Evolutionary conservation across 73 alveolate genomes (phyloP).

Genomic region (Symbiodinium pilosum): DNA sequence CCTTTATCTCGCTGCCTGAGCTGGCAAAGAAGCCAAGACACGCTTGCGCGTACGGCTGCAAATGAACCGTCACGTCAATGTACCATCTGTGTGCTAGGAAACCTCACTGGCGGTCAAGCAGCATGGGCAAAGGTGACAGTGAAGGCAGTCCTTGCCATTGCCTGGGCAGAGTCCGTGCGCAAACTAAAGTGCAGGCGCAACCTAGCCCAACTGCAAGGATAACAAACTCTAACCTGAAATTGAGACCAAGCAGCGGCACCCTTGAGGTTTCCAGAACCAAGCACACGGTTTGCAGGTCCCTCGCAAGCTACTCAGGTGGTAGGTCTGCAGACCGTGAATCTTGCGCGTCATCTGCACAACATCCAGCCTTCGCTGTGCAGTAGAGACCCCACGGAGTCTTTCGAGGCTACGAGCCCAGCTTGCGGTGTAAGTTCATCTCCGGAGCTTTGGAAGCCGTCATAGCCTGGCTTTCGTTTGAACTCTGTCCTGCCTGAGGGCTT

Average conservation of each 20-base stretch:
- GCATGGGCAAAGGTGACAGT: constrained; percentile 64
- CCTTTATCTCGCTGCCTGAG: constrained; percentile 59
- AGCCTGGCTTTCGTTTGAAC: not conserved
- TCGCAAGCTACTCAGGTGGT: not conserved
- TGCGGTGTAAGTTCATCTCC: not conserved
- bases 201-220: no score
- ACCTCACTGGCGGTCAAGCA: not conserved
- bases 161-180: not conserved
- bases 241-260: constrained; percentile 15
- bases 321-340: no score
- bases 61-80: no score
- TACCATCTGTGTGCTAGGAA: no score
- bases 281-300: constrained; percentile 80
- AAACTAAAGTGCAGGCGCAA: no score
- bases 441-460: not conserved
- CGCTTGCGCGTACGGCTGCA: no score
- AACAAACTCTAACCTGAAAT: not conserved
- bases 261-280: constrained; percentile 79
- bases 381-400: constrained; percentile 22
- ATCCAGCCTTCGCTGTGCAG: constrained; percentile 36
- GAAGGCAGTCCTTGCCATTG: constrained; percentile 53
- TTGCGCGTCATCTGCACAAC: no score
- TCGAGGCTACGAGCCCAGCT: not conserved
- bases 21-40: not conserved
- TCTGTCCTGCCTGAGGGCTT: not conserved